Conservation (phyloP, 2,329 filamentous ascomycete species). For the Zelopaecilomyces penicillatus region DNA sequence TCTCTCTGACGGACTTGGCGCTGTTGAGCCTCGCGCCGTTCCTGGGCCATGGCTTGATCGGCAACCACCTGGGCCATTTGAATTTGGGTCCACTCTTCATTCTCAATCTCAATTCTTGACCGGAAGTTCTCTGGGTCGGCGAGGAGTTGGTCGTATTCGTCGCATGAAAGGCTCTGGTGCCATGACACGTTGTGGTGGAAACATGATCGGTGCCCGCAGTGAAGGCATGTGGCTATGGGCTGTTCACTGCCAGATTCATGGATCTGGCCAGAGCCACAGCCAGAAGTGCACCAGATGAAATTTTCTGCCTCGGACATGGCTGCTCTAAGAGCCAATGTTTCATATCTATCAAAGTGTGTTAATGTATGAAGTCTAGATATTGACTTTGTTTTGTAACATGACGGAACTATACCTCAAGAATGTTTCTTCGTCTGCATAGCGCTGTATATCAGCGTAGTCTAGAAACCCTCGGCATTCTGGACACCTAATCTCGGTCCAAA, state of each 20-base stretch:
- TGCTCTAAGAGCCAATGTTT: slow-evolving; percentile 33
- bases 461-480: slow-evolving; percentile 41
- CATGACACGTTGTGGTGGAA: slow-evolving; percentile 33
- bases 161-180: slow-evolving; percentile 34
- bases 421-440: slow-evolving; percentile 33
- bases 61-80: slow-evolving; percentile 40
- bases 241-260: slow-evolving; percentile 32
- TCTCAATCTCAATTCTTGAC: slow-evolving; percentile 26
- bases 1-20: slow-evolving; percentile 16
- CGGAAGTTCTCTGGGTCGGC: slow-evolving; percentile 31
- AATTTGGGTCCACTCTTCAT: slow-evolving; percentile 27
- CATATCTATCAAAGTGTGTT: slow-evolving; percentile 24
- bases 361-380: not conserved
- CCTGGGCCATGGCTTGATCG: slow-evolving; percentile 27
- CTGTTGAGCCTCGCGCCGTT: slow-evolving; percentile 23
- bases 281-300: slow-evolving; percentile 46
- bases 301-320: slow-evolving; percentile 33
- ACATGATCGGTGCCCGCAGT: slow-evolving; percentile 33
- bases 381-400: not conserved
- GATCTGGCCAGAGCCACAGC: slow-evolving; percentile 44
- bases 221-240: slow-evolving; percentile 33
- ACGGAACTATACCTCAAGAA: slow-evolving; percentile 30
- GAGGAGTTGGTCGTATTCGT: slow-evolving; percentile 32
- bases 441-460: slow-evolving; percentile 35
- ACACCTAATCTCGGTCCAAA: slow-evolving; percentile 41